Conservation (phyloP, 2,329 filamentous ascomycete species). For the Aureobasidium namibiae region DNA sequence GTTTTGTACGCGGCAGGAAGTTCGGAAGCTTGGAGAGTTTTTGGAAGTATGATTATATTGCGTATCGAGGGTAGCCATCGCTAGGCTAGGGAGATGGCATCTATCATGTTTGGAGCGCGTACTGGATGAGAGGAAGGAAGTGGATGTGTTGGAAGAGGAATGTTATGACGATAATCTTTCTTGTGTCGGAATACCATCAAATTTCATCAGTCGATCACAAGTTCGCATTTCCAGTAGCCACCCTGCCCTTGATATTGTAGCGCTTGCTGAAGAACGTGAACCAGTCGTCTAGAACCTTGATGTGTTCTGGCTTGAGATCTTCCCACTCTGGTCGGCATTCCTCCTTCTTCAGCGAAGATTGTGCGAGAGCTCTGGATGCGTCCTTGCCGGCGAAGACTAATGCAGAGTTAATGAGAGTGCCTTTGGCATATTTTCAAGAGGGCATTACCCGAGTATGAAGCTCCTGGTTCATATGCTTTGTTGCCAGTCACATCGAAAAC, state of each 20-base stretch:
- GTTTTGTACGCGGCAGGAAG: too few relatives aligned
- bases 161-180: neutral
- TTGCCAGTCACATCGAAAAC: slow-evolving; percentile 94
- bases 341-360: slow-evolving; percentile 76
- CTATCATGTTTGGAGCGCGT: neutral
- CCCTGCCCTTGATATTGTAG: slow-evolving; percentile 75
- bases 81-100: too few relatives aligned
- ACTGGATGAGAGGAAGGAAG: neutral
- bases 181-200: neutral
- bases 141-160: neutral
- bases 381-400: slow-evolving; percentile 96
- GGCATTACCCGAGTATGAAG: slow-evolving; percentile 71
- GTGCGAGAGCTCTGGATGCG: slow-evolving; percentile 81
- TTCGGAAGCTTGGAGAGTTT: neutral
- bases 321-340: slow-evolving; percentile 79
- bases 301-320: slow-evolving; percentile 75
- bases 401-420: neutral
- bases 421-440: neutral
- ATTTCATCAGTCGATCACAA: neutral
- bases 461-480: slow-evolving; percentile 72
- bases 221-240: slow-evolving; percentile 17
- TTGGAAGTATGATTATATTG: neutral
- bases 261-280: slow-evolving; percentile 92
- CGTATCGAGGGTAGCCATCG: neutral
- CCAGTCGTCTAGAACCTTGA: slow-evolving; percentile 83